Conservation (phyloP, 495 filamentous ascomycete genomes). For the Diplogelasinospora grovesii region DNA sequence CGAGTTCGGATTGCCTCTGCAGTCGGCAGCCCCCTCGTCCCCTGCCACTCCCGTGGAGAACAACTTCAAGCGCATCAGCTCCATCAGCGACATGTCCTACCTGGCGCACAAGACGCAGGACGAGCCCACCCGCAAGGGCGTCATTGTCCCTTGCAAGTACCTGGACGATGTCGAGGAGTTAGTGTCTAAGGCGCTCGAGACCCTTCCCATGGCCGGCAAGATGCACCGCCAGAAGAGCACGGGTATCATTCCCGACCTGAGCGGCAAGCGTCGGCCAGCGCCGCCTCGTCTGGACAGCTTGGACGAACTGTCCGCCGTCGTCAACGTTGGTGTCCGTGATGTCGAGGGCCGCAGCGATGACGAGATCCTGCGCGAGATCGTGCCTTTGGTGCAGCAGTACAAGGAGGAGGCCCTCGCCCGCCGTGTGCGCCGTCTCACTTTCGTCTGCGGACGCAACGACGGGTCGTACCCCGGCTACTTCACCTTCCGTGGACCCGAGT, state of each 20-base stretch:
- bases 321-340: conserved; percentile 88
- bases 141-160: conserved; percentile 86
- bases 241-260: conserved; percentile 65
- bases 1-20: conserved; percentile 74
- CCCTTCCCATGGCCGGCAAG: conserved; percentile 53
- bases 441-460: conserved; percentile 92
- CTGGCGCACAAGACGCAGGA: conserved; percentile 57
- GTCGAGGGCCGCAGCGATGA: conserved; percentile 79
- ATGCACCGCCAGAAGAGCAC: conserved; percentile 33
- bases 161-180: conserved; percentile 89
- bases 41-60: conserved; percentile 72
- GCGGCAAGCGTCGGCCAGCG: conserved; percentile 59
- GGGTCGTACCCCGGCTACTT: conserved; percentile 95
- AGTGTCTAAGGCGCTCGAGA: conserved; percentile 72
- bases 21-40: conserved; percentile 70
- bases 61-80: conserved; percentile 74
- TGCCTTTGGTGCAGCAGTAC: conserved; percentile 66
- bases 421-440: conserved; percentile 81
- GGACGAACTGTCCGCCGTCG: conserved; percentile 80
- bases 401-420: conserved; percentile 77
- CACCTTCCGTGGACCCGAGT: conserved; percentile 90
- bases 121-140: conserved; percentile 85
- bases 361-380: conserved; percentile 69
- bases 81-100: conserved; percentile 95
- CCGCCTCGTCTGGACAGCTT: conserved; percentile 38